phyloP scores from a whole-genome alignment of 1,284 basidiomycete genomes.

The Thelephora terrestris region DNA sequence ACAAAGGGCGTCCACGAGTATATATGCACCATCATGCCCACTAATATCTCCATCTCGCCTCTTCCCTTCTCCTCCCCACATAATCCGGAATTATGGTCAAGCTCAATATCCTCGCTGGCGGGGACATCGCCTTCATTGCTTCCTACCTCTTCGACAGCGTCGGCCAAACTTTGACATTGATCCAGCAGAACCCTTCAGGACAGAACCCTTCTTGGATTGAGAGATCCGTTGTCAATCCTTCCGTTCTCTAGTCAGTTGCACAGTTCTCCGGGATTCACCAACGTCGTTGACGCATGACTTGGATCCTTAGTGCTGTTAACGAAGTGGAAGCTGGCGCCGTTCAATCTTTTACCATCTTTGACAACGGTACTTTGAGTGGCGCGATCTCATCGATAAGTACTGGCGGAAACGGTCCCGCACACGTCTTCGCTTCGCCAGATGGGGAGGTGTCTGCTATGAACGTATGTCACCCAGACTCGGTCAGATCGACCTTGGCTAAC shows the following conservation, averaged over 20 bases:
- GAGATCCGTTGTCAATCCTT: constrained; percentile 39
- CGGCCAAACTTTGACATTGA: constrained; percentile 33
- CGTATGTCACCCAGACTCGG: constrained; percentile 22
- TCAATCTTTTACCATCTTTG: constrained; percentile 44
- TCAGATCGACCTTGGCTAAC: not conserved
- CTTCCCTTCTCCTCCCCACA: too few relatives aligned
- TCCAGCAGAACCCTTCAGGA: constrained; percentile 39
- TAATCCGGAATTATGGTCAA: constrained; percentile 33
- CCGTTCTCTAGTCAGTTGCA: constrained; percentile 44
- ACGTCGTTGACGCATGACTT: not conserved
- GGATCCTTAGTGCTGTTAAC: constrained; percentile 40
- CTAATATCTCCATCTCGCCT: too few relatives aligned
- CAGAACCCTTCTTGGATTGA: constrained; percentile 47
- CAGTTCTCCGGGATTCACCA: constrained; percentile 2
- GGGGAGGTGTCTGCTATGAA: constrained; percentile 53
- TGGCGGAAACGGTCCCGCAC: constrained; percentile 42
- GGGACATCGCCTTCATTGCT: constrained; percentile 49
- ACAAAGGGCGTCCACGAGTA: too few relatives aligned
- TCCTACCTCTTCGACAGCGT: constrained; percentile 47
- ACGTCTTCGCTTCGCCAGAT: constrained; percentile 37
- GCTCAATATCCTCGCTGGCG: constrained; percentile 52
- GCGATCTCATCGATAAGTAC: constrained; percentile 38
- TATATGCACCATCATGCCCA: not conserved
- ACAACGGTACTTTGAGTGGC: constrained; percentile 34
- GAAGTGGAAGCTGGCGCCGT: constrained; percentile 35